These are phyloP conservation scores for Ajuga chamaepitys DNA, from an alignment of 257 asterid species.

Conservation along the genomic window DNA sequence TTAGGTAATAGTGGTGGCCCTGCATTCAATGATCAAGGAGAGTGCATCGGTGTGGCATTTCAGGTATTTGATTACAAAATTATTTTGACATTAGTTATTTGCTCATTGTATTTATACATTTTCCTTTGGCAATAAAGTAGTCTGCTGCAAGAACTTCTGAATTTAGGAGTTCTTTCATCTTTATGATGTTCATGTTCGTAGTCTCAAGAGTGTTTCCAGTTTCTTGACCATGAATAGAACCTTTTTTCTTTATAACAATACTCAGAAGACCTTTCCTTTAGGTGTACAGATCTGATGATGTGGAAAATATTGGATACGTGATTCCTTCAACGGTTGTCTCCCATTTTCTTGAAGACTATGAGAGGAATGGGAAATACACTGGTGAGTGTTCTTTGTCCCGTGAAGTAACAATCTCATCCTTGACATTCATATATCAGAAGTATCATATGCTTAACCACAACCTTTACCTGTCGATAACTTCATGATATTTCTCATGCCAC, in stretches of 20 bases:
- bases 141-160: conserved; percentile 1
- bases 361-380: conserved; percentile 77
- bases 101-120: conserved; percentile 1
- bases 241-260: conserved; percentile 18
- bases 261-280: conserved; percentile 46
- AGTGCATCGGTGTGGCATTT: conserved; percentile 97
- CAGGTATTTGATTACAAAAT: conserved; percentile 47
- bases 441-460: background rate
- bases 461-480: background rate
- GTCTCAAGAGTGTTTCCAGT: background rate
- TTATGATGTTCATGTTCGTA: conserved; percentile 8
- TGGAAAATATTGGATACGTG: conserved; percentile 92
- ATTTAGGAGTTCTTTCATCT: background rate
- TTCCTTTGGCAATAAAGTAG: conserved; percentile 1
- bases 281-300: conserved; percentile 97
- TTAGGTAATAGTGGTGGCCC: conserved; percentile 98
- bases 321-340: conserved; percentile 90
- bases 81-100: background rate
- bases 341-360: conserved; percentile 93
- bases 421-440: conserved; percentile 1
- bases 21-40: conserved; percentile 91
- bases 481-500: background rate
- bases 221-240: background rate
- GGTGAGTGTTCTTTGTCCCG: conserved; percentile 42
- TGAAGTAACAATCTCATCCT: conserved; percentile 1